Base-by-base conservation (phyloP, 768 basidiomycete genomes). In the Cystofilobasidium macerans region DNA sequence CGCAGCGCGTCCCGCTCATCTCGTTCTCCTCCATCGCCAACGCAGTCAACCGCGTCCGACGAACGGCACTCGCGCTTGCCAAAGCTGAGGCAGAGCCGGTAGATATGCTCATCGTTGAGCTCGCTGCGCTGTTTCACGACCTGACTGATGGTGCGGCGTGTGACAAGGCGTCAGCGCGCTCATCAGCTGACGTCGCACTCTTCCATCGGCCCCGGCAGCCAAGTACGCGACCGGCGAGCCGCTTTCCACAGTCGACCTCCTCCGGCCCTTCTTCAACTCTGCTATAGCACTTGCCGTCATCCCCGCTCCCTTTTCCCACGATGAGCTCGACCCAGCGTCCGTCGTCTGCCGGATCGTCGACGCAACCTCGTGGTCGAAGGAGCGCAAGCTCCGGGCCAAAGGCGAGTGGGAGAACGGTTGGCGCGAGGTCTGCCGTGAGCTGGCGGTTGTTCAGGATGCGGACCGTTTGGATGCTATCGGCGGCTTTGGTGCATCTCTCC, bases 101-200 rank as follows among this genome's bases (percentile, higher is more conserved):
- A 24, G 88, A 93, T 77, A 75, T 91, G 1, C 77, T 92, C 26
- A 81, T 84, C 7, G 82, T 93, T 3, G 90, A 93, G 75, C 78
- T 93, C 56, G 86, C 87, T 35, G 86, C 91, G n/a, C 81, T 94
- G 43, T 82, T 93, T 53, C 91, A 93, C 72, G 90, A 94, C 75
- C 81, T 68, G 1, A 68, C 59, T 3, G 65, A 59, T 38, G 43
- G 65, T 66, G 6, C 24, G n/a, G n/a, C n/a, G n/a, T n/a, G n/a
- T n/a, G n/a, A n/a, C n/a, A n/a, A n/a, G n/a, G n/a, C n/a, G 47
- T 40, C 40, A 30, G 26, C 14, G 32, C 2, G 33, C 63, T 28
- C 16, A 26, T n/a, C 56, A 43, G 26, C n/a, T n/a, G n/a, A n/a
- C n/a, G n/a, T n/a, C n/a, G n/a, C n/a, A n/a, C n/a, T n/a, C n/a